Evolutionary conservation across 805 yeast species (phyloP).

Genomic region (Kazachstania taianensis): DNA sequence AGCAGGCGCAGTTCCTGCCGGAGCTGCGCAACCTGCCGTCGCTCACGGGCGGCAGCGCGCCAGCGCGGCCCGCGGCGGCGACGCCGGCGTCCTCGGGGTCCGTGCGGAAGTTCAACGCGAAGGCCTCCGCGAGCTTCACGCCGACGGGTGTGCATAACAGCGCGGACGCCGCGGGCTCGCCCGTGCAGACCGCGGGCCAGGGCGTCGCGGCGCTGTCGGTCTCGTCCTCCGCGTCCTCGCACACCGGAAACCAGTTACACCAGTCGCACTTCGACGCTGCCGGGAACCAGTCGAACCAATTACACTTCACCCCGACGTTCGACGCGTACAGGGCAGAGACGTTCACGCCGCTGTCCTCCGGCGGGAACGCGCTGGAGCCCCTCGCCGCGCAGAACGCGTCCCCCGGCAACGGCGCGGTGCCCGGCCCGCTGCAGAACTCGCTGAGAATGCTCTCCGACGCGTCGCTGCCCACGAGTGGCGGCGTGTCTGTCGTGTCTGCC

Average conservation of each 20-base stretch:
- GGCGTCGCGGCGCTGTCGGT: neutral
- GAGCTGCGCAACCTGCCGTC: neutral
- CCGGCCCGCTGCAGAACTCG: constrained; percentile 1
- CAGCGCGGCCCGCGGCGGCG: neutral
- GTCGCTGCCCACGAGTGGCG: neutral
- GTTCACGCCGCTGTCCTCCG: constrained; percentile 22
- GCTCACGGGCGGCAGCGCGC: neutral
- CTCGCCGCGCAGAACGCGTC: neutral
- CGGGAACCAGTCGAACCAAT: neutral
- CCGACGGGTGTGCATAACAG: constrained; percentile 28
- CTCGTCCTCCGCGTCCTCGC: neutral
- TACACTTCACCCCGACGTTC: constrained; percentile 19
- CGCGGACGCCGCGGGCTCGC: neutral
- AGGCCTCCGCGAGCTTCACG: constrained; percentile 44
- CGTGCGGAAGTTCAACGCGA: constrained; percentile 39
- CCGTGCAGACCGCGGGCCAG: neutral
- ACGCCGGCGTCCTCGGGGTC: constrained; percentile 8
- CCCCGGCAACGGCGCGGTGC: neutral
- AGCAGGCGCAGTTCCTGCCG: neutral
- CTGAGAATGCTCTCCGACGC: neutral
- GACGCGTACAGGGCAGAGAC: constrained; percentile 26
- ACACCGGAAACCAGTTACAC: neutral
- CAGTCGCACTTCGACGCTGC: constrained; percentile 3
- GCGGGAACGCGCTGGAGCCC: constrained; percentile 14
- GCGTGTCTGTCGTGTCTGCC: neutral